Conservation (phyloP, 1,139 yeast genomes). For the Lodderomyces elongisporus region DNA sequence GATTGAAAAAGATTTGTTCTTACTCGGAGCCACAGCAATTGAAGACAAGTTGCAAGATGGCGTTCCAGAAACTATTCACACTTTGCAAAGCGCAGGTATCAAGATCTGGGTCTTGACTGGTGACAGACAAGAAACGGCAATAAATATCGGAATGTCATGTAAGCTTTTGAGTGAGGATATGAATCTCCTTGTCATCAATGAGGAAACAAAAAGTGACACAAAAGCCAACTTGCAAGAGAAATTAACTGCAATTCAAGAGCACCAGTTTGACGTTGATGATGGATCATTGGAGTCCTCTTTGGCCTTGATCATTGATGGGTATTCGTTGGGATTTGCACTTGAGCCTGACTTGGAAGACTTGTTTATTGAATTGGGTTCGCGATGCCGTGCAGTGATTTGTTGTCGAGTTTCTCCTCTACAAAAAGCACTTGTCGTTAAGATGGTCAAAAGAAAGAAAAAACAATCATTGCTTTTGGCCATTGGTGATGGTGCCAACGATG, state of each 20-base stretch:
- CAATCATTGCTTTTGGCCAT: constrained; percentile 80
- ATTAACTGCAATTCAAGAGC: constrained; percentile 66
- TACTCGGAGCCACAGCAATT: constrained; percentile 96
- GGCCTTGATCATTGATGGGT: constrained; percentile 92
- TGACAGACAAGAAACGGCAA: constrained; percentile 98
- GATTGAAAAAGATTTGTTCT: constrained; percentile 72
- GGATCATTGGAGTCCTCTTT: constrained; percentile 58
- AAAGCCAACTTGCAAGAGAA: constrained; percentile 68
- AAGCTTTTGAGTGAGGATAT: constrained; percentile 90
- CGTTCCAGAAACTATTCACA: constrained; percentile 94
- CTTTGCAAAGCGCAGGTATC: constrained; percentile 93
- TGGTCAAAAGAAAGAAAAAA: constrained; percentile 58
- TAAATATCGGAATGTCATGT: constrained; percentile 98
- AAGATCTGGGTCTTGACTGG: constrained; percentile 98
- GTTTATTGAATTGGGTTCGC: constrained; percentile 72
- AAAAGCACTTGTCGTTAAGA: constrained; percentile 89
- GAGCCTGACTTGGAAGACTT: constrained; percentile 76
- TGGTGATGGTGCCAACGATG: constrained; percentile 98
- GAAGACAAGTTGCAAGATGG: constrained; percentile 98
- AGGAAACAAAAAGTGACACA: constrained; percentile 73
- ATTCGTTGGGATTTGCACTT: constrained; percentile 78
- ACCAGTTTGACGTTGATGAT: constrained; percentile 60
- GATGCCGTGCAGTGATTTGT: constrained; percentile 90
- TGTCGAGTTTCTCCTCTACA: constrained; percentile 98
- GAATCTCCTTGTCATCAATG: constrained; percentile 87